phyloP scores from a whole-genome alignment of 495 filamentous ascomycete species.

The Aspergillus egyptiacus region DNA sequence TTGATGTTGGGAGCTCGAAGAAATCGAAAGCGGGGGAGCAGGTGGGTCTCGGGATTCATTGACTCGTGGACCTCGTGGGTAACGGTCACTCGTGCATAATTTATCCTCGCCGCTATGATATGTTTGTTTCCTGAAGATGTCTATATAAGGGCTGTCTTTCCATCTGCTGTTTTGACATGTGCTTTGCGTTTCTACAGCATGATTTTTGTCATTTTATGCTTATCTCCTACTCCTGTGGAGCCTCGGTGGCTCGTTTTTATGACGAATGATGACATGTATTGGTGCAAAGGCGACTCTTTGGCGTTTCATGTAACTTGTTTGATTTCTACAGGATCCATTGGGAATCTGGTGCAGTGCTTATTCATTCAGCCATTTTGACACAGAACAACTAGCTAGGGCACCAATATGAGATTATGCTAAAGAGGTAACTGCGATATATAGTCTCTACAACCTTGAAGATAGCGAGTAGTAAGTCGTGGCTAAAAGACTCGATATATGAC shows the following conservation, averaged over 20 bases:
- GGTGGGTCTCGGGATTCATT: slow-evolving; percentile 59
- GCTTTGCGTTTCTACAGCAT: slow-evolving; percentile 7
- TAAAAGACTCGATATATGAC: too few species aligned
- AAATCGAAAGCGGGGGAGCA: slow-evolving; percentile 49
- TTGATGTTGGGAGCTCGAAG: slow-evolving; percentile 49
- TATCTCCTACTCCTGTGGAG: background rate
- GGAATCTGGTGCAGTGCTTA: background rate
- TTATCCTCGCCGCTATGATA: background rate
- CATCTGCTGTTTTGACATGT: slow-evolving; percentile 4
- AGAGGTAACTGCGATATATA: too few species aligned
- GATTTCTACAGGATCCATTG: slow-evolving; percentile 1
- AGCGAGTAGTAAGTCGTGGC: too few species aligned
- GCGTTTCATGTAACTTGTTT: slow-evolving; percentile 12
- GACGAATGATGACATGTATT: slow-evolving; percentile 33
- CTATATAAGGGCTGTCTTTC: background rate
- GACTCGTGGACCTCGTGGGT: slow-evolving; percentile 30
- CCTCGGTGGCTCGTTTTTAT: slow-evolving; percentile 7
- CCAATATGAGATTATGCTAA: too few species aligned
- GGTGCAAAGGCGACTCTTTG: slow-evolving; percentile 16
- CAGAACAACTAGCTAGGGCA: too few species aligned
- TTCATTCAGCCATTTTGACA: slow-evolving; percentile 1
- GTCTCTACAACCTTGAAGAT: too few species aligned
- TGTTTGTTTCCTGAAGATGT: background rate
- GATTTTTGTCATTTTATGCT: slow-evolving; percentile 16
- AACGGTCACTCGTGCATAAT: slow-evolving; percentile 15